Base-by-base conservation (phyloP, 352 stramenopile genomes). In the Blastocystis sp. region DNA sequence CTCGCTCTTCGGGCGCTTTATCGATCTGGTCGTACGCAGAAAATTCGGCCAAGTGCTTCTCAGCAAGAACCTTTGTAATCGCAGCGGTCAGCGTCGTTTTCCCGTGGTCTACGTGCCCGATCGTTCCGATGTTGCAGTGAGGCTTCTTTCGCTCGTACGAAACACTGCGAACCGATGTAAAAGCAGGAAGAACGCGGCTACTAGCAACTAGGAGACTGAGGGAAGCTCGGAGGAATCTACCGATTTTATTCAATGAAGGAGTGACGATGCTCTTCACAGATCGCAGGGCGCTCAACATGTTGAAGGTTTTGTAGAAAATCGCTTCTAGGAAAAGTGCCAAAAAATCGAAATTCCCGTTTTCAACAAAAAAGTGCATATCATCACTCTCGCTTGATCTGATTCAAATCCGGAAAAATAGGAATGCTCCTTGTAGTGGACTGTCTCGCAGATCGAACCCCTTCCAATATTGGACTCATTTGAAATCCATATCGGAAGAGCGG, bases 41-140 rank as follows among this genome's bases (percentile, higher is more conserved):
- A 75, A 94, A 93, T 90, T 96, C 90, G 41, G 92, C 93, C 87
- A 92, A 94, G 75, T 95, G 94, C 89, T 82, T 91, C 64, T 96
- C 93, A 9, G 94, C 93, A 7, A 95, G 90, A 62, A 97, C 94
- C 82, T 96, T 97, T 66, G 96, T 98, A 91, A 98, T 98, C 45
- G 96, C 96, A 82, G 97, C 95, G 26, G 96, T 98, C 45, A 98
- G 92, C 5, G 96, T 98, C 24, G 96, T 98, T 91, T 98, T 98
- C 66, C 96, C 96, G 92, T 98, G 96, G 92, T 98, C 96, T 85
- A 98, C 96, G 91, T 98, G 96, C 56, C 96, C 96, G 89, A 98
- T 98, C n/a, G 96, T 98, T 73, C 96, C 96, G 56, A 98, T 96
- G 91, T 98, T 98, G n/a, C 98, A 91, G 90, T 98, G 96, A 13